Base-by-base conservation (phyloP, 2,329 filamentous ascomycete species). In the Passalora sequoiae region DNA sequence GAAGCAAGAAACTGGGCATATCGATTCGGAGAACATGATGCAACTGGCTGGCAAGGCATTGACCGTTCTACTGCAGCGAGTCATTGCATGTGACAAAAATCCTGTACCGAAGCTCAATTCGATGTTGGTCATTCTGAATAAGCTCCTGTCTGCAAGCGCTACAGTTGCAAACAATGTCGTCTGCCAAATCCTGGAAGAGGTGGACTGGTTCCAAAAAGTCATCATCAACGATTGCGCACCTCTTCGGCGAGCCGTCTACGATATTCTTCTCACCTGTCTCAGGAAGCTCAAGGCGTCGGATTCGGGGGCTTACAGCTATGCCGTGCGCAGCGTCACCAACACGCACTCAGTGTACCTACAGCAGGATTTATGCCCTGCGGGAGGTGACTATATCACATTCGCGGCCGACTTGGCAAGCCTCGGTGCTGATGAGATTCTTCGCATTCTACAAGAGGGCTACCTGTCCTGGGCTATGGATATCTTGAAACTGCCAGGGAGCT, bases 371-470 rank as follows among this genome's bases (percentile, higher is more conserved):
- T 21, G 13, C 33, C 9, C 20, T n/a, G 20, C 19, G 10, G 17
- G 24, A n/a, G 33, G 16, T 16, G 33, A 36, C 20, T 36, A n/a
- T 20, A 37, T 57, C 6, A 37, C 10, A 4, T 50, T 55, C 19
- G 44, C 46, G 12, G 33, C 39, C 13, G 29, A 25, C 3, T 8
- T 57, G 9, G 43, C 54, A 20, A 28, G 20, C 21, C 29, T 49
- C 6, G 49, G 56, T 3, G 39, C 47, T 9, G 22, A 13, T 15
- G 49, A 57, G 40, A 50, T 49, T 1, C 40, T 35, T 19, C 19
- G 32, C 17, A 40, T 58, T 10, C 44, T 57, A 5, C 48, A 53
- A 30, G 30, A 43, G 6, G 47, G 44, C 25, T 55, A 56, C 46
- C 47, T 47, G 38, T 15, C n/a, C 8, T 53, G 48, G 44, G 41